Percentiles rank a stretch among this genome's conserved stretches.
These are phyloP conservation scores for Thamnidium elegans DNA, from an alignment of 192 early-diverging fungal genomes.

Conservation along the genomic window DNA sequence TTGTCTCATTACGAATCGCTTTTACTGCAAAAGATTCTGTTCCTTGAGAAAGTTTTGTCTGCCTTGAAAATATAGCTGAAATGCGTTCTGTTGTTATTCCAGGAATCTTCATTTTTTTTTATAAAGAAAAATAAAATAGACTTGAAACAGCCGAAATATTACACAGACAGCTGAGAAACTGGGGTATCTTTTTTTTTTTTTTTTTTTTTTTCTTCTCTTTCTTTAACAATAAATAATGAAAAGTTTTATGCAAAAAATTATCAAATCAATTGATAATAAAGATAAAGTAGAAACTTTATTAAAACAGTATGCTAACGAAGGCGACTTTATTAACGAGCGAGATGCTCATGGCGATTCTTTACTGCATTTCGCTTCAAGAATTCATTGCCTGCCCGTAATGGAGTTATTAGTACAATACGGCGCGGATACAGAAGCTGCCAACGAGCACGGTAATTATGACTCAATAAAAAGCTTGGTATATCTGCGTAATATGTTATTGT, in stretches of 20 bases:
- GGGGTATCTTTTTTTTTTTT: too few species aligned
- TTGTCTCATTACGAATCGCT: not conserved
- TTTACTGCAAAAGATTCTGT: not conserved
- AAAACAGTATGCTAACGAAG: too few species aligned
- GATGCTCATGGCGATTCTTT: conserved; percentile 37
- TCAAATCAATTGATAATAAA: too few species aligned
- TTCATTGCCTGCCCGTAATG: conserved; percentile 18
- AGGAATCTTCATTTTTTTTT: conserved; percentile 2
- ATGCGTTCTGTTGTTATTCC: conserved; percentile 5
- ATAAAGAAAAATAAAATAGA: not conserved
- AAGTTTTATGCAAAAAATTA: too few species aligned
- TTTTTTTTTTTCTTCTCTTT: too few species aligned
- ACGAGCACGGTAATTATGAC: conserved; percentile 36
- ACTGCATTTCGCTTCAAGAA: conserved; percentile 44
- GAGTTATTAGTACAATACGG: conserved; percentile 17
- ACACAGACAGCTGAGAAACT: too few species aligned
- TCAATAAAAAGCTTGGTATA: too few species aligned
- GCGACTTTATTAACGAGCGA: conserved; percentile 8
- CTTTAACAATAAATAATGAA: too few species aligned
- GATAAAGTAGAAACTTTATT: too few species aligned
- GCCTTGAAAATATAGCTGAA: not conserved
- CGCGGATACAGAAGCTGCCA: conserved; percentile 30
- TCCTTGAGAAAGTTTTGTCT: not conserved
- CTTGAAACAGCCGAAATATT: not conserved
- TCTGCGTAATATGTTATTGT: too few species aligned